Evolutionary conservation across 2,329 filamentous ascomycete species (phyloP), one percentile per base, ranked within the genome.

Genomic region (Fusarium sp.): DNA sequence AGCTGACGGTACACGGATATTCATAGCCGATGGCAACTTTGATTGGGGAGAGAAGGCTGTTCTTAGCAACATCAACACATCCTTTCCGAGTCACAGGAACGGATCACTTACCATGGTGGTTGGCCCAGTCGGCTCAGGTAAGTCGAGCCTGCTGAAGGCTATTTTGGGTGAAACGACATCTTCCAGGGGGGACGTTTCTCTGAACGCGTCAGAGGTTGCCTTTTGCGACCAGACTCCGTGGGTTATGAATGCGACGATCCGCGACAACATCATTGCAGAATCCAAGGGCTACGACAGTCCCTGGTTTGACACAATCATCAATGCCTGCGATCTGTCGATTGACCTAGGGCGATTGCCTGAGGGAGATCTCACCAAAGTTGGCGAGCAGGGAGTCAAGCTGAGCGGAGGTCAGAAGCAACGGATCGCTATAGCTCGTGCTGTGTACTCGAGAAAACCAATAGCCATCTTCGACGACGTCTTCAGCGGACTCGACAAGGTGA

Each of bases 391-490:
- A 13, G 57, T 78, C 13, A 78, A 77, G 17, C 60, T 80, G 0
- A 80, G 78, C 21, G 78, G 78, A 26, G 78, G 78, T 1, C 78
- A 80, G 44, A 79, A 76, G 34, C 76, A 80, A 49, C 68, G 78
- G 38, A 66, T 80, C 8, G 72, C 77, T 1, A 73, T 80, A 8
- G 78, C 78, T 14, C 76, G 78, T 8, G 77, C 78, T 4, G 60
- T 79, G 0, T 80, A 79, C 52, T 74, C 78, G 1, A 69, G 73
- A 11, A 78, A 77, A 7, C 71, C 67, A 1, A 64, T 82, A 0
- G 72, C 79, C 5, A 73, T 82, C 6, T 76, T 82, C 33, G 80
- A 82, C 19, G 80, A 82, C 33, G 76, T 81, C 2, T 77, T 82
- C 7, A 81, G 80, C 22, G 80, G 80, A 0, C 69, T 83, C 3